Percentiles rank a stretch among this genome's conserved stretches.
These are phyloP conservation scores for Ajuga reptans DNA, from an alignment of 305 asterid species.

Conservation along the genomic window DNA sequence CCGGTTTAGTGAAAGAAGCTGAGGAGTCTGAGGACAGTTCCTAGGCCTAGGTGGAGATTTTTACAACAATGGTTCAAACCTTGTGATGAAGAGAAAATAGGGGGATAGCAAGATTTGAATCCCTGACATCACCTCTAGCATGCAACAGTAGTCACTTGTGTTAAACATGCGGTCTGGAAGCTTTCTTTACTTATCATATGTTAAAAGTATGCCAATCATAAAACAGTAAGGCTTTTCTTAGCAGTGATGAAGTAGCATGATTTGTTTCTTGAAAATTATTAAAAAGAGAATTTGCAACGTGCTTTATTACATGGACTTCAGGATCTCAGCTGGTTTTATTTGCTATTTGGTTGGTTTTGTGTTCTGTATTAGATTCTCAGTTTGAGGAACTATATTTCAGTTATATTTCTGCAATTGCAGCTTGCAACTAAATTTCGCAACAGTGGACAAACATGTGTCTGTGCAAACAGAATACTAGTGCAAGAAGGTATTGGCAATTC, in stretches of 20 bases:
- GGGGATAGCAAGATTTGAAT: not conserved
- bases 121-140: not conserved
- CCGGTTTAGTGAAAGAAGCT: too few relatives aligned
- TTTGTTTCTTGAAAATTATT: not conserved
- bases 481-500: slow-evolving; percentile 68
- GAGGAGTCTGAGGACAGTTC: too few relatives aligned
- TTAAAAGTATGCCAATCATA: not conserved
- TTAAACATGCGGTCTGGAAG: not conserved
- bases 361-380: not conserved
- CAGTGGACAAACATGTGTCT: slow-evolving; percentile 97
- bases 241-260: not conserved
- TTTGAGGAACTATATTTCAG: slow-evolving; percentile 15
- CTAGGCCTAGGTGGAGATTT: not conserved
- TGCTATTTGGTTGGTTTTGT: slow-evolving; percentile 5
- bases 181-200: not conserved
- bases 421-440: slow-evolving; percentile 88
- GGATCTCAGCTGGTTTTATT: slow-evolving; percentile 7
- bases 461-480: slow-evolving; percentile 89
- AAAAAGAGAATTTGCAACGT: slow-evolving; percentile 2
- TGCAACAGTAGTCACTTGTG: not conserved
- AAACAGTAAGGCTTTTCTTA: not conserved
- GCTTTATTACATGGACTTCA: not conserved
- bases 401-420: slow-evolving; percentile 44
- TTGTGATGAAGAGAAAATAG: not conserved
- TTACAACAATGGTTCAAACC: not conserved